Evolutionary conservation across 73 alveolate species (phyloP), one percentile per base, ranked within the genome.

Genomic region (Symbiodinium pilosum): DNA sequence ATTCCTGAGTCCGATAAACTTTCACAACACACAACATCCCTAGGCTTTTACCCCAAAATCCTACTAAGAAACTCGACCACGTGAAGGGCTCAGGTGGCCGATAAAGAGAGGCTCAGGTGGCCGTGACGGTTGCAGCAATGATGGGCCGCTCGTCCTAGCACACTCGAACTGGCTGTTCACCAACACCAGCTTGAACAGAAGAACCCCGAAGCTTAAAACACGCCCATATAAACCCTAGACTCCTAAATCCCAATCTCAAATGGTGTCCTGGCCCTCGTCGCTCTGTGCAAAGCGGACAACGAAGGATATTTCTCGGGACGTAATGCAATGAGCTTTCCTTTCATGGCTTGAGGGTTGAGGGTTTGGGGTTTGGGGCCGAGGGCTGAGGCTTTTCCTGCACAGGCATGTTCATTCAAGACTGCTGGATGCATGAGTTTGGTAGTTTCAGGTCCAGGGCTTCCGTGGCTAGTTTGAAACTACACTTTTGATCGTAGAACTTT

Each of bases 101-200:
- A n/a, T n/a, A n/a, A n/a, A n/a, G n/a, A n/a, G n/a, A n/a, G n/a
- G 30, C 77, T 64, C 77, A 64, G 38, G 77, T 64, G 77, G 77
- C 77, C 38, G 77, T 64, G 38, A 64, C 77, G 30, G 38, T 64
- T 32, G 77, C 77, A 18, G 77, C 21, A 36, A 64, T 64, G 77
- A 64, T 64, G 39, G 77, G 77, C 77, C 77, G 77, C 32, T 64
- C 77, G 41, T 64, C 77, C 77, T 64, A 24, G 71, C 71, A 54
- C 71, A 16, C 68, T 51, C n/a, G 26, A 54, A 4, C 71, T 30
- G n/a, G 2, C 71, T 6, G n/a, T 54, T 0, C 26, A 54, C 2
- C 28, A 5, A 7, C 0, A 54, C 18, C 18, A 3, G 34, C 71
- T 30, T 7, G 0, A 4, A 54, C 32, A 24, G 7, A 21, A 4